A percentile compares a stretch with the other conserved stretches of the same genome.
Evolutionary conservation across 1,139 yeast genomes (phyloP).

Genomic region (Yamadazyma dushanensis): DNA sequence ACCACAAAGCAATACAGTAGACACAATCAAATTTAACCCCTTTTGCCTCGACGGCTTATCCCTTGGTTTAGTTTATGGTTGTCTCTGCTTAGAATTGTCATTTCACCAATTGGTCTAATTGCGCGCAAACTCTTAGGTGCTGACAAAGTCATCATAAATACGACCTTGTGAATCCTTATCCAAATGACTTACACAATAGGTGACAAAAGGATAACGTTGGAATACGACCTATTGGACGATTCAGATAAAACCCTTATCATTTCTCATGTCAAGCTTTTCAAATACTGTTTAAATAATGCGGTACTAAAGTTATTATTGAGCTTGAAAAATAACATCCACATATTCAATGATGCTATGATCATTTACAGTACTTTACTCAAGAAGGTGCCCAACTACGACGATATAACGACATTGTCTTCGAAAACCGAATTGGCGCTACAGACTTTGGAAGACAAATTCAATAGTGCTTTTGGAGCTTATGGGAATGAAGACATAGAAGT

Average conservation of each 20-base stretch:
- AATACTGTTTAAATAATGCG: conserved; percentile 35
- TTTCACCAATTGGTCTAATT: neutral
- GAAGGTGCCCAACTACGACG: conserved; percentile 46
- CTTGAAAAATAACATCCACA: conserved; percentile 35
- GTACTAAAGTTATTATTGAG: conserved; percentile 28
- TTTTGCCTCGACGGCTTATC: too few species aligned
- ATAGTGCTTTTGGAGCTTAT: conserved; percentile 26
- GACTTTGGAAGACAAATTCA: conserved; percentile 35
- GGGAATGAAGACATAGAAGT: conserved; percentile 4
- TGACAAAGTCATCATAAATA: neutral
- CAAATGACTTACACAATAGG: conserved; percentile 40
- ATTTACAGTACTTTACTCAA: conserved; percentile 41
- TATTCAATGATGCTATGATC: conserved; percentile 39
- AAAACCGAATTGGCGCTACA: conserved; percentile 24
- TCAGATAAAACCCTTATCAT: conserved; percentile 27
- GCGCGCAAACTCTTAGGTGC: neutral
- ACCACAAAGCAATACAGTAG: too few species aligned
- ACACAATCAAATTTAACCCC: too few species aligned
- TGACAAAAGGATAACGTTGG: conserved; percentile 26
- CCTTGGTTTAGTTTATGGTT: too few species aligned
- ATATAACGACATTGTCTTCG: conserved; percentile 37
- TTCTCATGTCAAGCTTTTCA: conserved; percentile 31
- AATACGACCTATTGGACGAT: conserved; percentile 19
- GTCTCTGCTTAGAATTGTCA: neutral
- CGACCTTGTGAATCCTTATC: too few species aligned